phyloP scores from a whole-genome alignment of 1,139 yeast species.

The Suzukiozyma palmioleophila region DNA sequence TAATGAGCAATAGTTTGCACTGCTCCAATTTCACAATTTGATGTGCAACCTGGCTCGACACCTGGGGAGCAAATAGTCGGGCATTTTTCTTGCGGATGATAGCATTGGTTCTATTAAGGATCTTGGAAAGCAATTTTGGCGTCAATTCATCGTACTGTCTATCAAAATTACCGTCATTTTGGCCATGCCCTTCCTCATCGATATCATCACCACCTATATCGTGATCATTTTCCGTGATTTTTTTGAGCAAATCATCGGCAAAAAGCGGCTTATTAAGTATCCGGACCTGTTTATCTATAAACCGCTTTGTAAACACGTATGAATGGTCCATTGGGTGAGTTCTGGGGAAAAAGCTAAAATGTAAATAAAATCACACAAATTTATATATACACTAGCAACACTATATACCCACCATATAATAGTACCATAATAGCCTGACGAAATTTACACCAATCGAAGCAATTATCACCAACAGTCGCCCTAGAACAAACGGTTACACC shows the following conservation, averaged over 20 bases:
- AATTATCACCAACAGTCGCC: too few species aligned
- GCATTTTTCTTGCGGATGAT: constrained; percentile 26
- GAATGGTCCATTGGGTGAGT: constrained; percentile 12
- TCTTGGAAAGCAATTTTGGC: constrained; percentile 18
- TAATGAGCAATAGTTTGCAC: constrained; percentile 23
- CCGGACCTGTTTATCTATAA: constrained; percentile 26
- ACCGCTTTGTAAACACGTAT: constrained; percentile 25
- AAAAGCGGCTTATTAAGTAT: constrained; percentile 21
- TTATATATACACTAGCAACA: not conserved
- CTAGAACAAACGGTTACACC: too few species aligned
- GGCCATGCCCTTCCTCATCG: constrained; percentile 6
- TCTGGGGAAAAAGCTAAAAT: not conserved
- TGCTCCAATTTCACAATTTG: constrained; percentile 34
- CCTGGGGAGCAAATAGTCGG: constrained; percentile 24
- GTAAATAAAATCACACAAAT: not conserved
- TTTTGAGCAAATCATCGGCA: constrained; percentile 12
- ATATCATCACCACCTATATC: not conserved
- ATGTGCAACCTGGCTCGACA: constrained; percentile 32
- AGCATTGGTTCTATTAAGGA: constrained; percentile 24
- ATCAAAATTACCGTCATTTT: constrained; percentile 4
- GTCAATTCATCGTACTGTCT: constrained; percentile 9
- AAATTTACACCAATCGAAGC: not conserved
- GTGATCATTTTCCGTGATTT: constrained; percentile 11
- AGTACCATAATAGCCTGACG: not conserved
- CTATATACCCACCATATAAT: not conserved